Conservation (phyloP, 108 stramenopile genomes). For the Stephanodiscus triporus region DNA sequence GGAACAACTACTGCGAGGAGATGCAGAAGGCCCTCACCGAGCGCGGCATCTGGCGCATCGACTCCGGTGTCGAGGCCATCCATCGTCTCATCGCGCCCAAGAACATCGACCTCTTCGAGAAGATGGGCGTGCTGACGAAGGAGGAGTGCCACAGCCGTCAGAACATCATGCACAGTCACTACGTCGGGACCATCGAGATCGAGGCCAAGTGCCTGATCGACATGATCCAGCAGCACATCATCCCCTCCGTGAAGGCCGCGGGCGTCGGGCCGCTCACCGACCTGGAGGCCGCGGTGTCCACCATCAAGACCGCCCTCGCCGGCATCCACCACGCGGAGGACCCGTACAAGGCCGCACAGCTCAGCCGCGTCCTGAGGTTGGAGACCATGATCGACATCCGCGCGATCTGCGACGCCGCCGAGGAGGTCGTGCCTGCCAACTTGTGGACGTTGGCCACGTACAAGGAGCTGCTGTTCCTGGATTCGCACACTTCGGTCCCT, state of each 20-base stretch:
- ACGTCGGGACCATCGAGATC: slow-evolving; percentile 93
- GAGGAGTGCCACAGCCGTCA: slow-evolving; percentile 90
- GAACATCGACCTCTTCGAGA: slow-evolving; percentile 90
- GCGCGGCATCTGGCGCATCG: slow-evolving; percentile 91
- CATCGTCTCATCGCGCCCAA: slow-evolving; percentile 71
- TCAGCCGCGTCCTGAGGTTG: slow-evolving; percentile 84
- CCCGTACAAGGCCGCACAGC: slow-evolving; percentile 73
- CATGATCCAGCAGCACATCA: slow-evolving; percentile 95
- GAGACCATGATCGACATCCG: slow-evolving; percentile 95
- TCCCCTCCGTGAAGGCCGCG: slow-evolving; percentile 85
- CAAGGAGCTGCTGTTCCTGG: slow-evolving; percentile 93
- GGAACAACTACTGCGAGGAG: slow-evolving; percentile 88
- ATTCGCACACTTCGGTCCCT: slow-evolving; percentile 57
- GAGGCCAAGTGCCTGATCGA: slow-evolving; percentile 90
- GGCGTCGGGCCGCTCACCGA: slow-evolving; percentile 72
- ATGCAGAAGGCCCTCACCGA: slow-evolving; percentile 87
- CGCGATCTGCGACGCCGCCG: slow-evolving; percentile 87
- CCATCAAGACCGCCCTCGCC: slow-evolving; percentile 65
- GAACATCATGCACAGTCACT: slow-evolving; percentile 89
- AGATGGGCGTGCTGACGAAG: slow-evolving; percentile 85
- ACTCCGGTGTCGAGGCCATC: slow-evolving; percentile 94
- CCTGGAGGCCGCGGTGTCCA: slow-evolving; percentile 68
- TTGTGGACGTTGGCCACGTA: slow-evolving; percentile 95
- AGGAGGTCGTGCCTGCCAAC: slow-evolving; percentile 88
- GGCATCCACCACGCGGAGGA: slow-evolving; percentile 70